These are phyloP conservation scores for Fagopyrum tataricum DNA, from an alignment of 148 eudicot genomes.

Conservation along the genomic window DNA sequence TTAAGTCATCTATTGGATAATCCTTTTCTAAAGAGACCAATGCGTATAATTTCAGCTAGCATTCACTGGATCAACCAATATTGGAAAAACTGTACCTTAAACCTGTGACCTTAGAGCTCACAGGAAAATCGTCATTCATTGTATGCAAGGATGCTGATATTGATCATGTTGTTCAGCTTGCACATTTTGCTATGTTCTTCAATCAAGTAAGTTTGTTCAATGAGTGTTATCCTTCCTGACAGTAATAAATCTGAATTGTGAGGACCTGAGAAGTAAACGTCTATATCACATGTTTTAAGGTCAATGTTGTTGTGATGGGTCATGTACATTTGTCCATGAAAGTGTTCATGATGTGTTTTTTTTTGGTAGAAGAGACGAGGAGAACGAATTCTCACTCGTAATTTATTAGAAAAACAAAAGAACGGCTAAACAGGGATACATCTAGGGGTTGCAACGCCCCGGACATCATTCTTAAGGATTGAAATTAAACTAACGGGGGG, in stretches of 20 bases:
- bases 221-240: background rate
- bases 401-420: too few relatives aligned
- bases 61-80: conserved; percentile 67
- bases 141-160: conserved; percentile 77
- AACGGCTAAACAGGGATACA: too few relatives aligned
- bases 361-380: too few relatives aligned
- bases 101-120: conserved; percentile 68
- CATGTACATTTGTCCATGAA: conserved; percentile 61
- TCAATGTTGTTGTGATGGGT: conserved; percentile 63
- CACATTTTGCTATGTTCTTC: conserved; percentile 66
- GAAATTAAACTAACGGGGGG: too few relatives aligned
- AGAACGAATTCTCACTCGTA: too few relatives aligned
- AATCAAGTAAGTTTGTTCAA: conserved; percentile 39
- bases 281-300: conserved; percentile 27
- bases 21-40: too few relatives aligned
- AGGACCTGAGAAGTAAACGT: background rate
- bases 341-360: conserved; percentile 55
- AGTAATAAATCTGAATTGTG: background rate
- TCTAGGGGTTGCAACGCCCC: too few relatives aligned
- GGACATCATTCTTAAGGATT: too few relatives aligned
- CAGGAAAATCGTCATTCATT: conserved; percentile 78
- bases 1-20: too few relatives aligned
- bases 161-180: conserved; percentile 66
- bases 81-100: conserved; percentile 54
- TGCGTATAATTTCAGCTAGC: conserved; percentile 42